Evolutionary conservation across 148 eudicot genomes (phyloP), one percentile per base, ranked within the genome.

Genomic region (Spergularia bocconei): DNA sequence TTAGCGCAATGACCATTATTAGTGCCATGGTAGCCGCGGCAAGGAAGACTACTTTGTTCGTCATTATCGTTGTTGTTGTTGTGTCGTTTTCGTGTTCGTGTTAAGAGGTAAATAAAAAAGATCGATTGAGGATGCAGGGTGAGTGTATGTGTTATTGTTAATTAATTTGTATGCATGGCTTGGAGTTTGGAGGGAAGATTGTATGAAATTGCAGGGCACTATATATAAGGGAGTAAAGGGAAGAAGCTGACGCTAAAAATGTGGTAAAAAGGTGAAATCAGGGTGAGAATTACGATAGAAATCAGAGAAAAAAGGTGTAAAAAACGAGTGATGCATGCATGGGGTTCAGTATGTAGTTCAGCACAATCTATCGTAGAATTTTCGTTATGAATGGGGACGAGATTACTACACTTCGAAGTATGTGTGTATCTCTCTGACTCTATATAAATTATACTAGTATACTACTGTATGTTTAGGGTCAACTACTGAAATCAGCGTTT

Each of bases 181-280:
- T 56, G 57, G 33, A 12, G 39, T 61, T 21, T 50, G 23, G 65
- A 38, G 19, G 53, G 51, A 58, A 67, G 44, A 5, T 53, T 44
- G 77, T n/a, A 23, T 23, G 15, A 50, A 38, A 36, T 10, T 11
- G n/a, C n/a, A n/a, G n/a, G 23, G 59, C n/a, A 20, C 68, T 59
- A 21, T 70, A 70, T 84, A 75, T 73, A 80, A 29, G 83, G 38
- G 59, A 39, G 19, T 52, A 59, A 29, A 61, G 52, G 69, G 70
- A 58, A 41, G 25, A 72, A 59, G 88, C 80, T 87, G 88, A 87
- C 91, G 72, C 84, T n/a, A 50, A 63, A 77, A 71, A 44, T 29
- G 74, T 33, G 77, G 84, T 69, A 51, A 3, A 20, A 72, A 68
- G 68, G 47, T 29, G 14, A 7, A 13, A 1, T 16, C 25, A 38